Evolutionary conservation across 345 rosid species (phyloP), one percentile per base, ranked within the genome.

Genomic region (Boechera stricta): DNA sequence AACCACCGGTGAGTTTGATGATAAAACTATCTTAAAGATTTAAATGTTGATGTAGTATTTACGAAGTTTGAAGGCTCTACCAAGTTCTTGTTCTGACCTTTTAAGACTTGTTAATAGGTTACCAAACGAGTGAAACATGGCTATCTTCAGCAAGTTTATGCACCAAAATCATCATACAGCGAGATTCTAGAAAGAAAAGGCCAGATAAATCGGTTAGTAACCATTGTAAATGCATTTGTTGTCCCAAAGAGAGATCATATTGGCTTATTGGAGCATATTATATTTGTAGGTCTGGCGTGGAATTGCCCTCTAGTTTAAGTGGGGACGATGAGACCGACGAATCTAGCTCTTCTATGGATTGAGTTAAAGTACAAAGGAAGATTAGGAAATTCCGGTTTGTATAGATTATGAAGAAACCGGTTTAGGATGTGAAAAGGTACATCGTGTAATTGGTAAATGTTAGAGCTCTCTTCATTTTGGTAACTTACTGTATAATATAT

Each of bases 301-400:
- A 85, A 76, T 81, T 80, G 69, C 83, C 82, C 2, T 86, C 86
- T 49, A 86, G 90, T 84, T 84, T 84, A 84, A 91, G 89, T 32
- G 93, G 88, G 67, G 97, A 89, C 71, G 97, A 89, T 62, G 97
- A 90, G 75, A 84, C 87, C 45, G 90, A 84, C 51, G 94, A 85
- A 65, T 82, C 86, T 6, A 85, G 87, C 84, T 86, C 85, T 59
- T 86, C 93, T 11, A 35, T 75, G 77, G 93, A 83, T 54, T 81
- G 75, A 78, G 81, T 38, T 31, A 38, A 52, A 42, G 74, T 67
- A 61, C 65, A 77, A 39, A 57, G 38, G 44, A 48, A 57, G 63
- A 41, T 21, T 71, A 58, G 81, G 64, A 59, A 21, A 45, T 49
- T 16, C 61, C 49, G 63, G 73, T 71, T 67, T 77, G 77, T 64